Conservation (phyloP, 306 rosid species). For the Malus orientalis region DNA sequence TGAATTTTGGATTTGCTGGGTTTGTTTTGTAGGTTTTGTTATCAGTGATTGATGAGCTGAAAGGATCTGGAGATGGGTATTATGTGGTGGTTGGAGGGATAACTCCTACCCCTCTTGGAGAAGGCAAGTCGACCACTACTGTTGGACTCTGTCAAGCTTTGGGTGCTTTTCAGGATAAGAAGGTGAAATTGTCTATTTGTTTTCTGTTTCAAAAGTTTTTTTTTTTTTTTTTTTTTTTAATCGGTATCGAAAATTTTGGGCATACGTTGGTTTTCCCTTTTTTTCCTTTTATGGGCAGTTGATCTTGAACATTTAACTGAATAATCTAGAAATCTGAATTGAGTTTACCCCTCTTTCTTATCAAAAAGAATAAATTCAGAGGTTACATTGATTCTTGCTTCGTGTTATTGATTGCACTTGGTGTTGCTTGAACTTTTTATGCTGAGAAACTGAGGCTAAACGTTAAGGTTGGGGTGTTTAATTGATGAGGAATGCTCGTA, state of each 20-base stretch:
- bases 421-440: background rate
- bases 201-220: background rate
- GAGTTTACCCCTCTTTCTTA: background rate
- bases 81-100: constrained; percentile 98
- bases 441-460: too few relatives aligned
- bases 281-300: background rate
- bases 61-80: constrained; percentile 67
- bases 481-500: background rate
- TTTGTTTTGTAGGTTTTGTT: constrained; percentile 53
- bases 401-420: background rate
- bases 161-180: constrained; percentile 92
- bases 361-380: background rate
- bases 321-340: background rate
- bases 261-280: background rate
- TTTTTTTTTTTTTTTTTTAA: background rate
- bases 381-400: background rate
- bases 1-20: background rate
- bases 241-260: background rate
- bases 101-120: constrained; percentile 97
- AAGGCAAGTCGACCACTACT: constrained; percentile 97
- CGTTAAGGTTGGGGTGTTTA: background rate
- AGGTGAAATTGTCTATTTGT: constrained; percentile 33
- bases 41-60: constrained; percentile 61
- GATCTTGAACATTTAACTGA: background rate
- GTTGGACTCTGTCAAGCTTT: constrained; percentile 99